phyloP scores from a whole-genome alignment of 1,139 yeast genomes.

The Saccharomyces hybrid region DNA sequence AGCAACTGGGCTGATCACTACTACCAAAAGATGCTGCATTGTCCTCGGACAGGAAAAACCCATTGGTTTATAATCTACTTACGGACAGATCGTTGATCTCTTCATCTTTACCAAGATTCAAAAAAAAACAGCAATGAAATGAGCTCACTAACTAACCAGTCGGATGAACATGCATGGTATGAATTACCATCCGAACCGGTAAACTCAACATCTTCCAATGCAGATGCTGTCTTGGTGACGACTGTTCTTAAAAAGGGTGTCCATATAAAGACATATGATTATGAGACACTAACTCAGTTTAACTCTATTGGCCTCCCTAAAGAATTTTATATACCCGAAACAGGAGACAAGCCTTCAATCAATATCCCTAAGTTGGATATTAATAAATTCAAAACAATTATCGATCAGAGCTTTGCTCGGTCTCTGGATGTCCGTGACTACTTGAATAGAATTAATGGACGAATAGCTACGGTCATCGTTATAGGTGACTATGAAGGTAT shows the following conservation, averaged over 20 bases:
- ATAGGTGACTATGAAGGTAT: slow-evolving; percentile 96
- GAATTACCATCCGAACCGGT: slow-evolving; percentile 16
- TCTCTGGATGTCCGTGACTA: slow-evolving; percentile 59
- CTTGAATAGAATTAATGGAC: slow-evolving; percentile 52
- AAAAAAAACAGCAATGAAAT: slow-evolving; percentile 32
- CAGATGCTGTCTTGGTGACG: slow-evolving; percentile 40
- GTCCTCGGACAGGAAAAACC: slow-evolving; percentile 43
- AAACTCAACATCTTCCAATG: slow-evolving; percentile 5
- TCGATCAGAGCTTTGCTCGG: slow-evolving; percentile 76
- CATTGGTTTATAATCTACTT: slow-evolving; percentile 76
- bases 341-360: slow-evolving; percentile 3
- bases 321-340: slow-evolving; percentile 1
- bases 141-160: slow-evolving; percentile 1
- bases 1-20: slow-evolving; percentile 37
- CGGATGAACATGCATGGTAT: slow-evolving; percentile 18
- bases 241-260: slow-evolving; percentile 77
- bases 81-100: slow-evolving; percentile 92
- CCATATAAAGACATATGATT: slow-evolving; percentile 44
- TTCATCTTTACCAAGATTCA: slow-evolving; percentile 80
- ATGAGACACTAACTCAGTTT: slow-evolving; percentile 26
- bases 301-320: slow-evolving; percentile 27
- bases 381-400: slow-evolving; percentile 46
- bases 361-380: slow-evolving; percentile 43
- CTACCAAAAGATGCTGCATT: slow-evolving; percentile 27
- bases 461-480: slow-evolving; percentile 67